A percentile compares a stretch with the other conserved stretches of the same genome.
Evolutionary conservation across 2,329 filamentous ascomycete species (phyloP).

Genomic region (Penicillium sp.): DNA sequence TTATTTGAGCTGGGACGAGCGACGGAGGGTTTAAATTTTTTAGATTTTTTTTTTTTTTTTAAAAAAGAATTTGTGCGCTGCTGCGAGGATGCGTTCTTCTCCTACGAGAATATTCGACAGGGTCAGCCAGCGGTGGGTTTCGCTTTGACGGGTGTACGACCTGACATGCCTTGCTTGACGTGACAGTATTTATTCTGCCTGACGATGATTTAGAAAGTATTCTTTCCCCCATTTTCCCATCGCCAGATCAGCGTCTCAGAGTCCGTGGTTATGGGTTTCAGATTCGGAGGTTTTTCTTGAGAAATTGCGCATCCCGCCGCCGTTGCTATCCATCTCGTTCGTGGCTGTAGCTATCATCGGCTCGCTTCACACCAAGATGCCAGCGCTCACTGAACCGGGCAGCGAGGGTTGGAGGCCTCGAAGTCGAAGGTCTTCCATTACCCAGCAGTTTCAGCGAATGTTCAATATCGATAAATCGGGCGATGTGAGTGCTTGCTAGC

Average conservation of each 20-base stretch:
- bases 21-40: too few species aligned
- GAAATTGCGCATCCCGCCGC: neutral
- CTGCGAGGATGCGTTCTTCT: constrained; percentile 10
- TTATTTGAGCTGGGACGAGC: constrained; percentile 6
- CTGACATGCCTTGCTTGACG: neutral
- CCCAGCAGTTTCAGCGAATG: constrained; percentile 29
- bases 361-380: constrained; percentile 10
- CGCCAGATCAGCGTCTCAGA: neutral
- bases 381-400: constrained; percentile 14
- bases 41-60: too few species aligned
- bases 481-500: constrained; percentile 23
- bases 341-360: neutral
- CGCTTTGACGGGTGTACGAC: constrained; percentile 2
- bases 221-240: neutral
- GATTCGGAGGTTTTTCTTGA: neutral
- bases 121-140: neutral
- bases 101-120: neutral
- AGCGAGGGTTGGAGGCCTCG: constrained; percentile 21
- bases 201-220: neutral
- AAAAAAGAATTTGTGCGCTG: neutral
- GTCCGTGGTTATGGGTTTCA: neutral
- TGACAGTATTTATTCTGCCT: neutral
- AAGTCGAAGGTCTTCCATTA: constrained; percentile 29
- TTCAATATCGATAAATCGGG: constrained; percentile 24
- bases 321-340: neutral